phyloP scores from a whole-genome alignment of 140 eudicot genomes.

The Flaveria floridana region DNA sequence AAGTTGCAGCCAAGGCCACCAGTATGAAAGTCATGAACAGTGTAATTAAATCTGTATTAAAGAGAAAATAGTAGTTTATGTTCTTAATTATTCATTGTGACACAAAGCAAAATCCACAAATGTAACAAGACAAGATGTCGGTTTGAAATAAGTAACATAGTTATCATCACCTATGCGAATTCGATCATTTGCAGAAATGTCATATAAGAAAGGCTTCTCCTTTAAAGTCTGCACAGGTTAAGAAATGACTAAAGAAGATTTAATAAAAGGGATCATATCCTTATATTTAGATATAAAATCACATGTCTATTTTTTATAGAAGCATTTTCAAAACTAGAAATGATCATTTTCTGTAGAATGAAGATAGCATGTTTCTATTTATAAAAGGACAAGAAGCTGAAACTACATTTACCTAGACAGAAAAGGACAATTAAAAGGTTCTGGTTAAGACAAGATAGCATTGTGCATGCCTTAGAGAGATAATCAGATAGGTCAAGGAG shows the following conservation, averaged over 20 bases:
- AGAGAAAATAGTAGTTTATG: background rate
- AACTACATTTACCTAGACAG: background rate
- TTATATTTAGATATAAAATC: too few species aligned
- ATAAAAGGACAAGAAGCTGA: too few species aligned
- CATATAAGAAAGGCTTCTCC: too few species aligned
- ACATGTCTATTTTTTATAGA: background rate
- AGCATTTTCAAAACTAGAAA: background rate
- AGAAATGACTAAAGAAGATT: background rate
- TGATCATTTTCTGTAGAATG: background rate
- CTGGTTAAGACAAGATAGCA: too few species aligned
- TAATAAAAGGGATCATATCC: background rate
- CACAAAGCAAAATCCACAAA: background rate
- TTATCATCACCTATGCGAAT: slow-evolving; percentile 78
- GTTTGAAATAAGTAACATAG: slow-evolving; percentile 26
- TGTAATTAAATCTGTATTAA: slow-evolving; percentile 67
- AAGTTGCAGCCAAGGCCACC: slow-evolving; percentile 78
- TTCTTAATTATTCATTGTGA: background rate
- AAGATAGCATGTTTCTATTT: background rate
- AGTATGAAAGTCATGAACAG: slow-evolving; percentile 76
- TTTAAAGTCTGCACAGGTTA: too few species aligned
- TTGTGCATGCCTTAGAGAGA: too few species aligned
- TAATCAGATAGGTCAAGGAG: too few species aligned
- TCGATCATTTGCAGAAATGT: slow-evolving; percentile 28
- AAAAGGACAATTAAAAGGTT: too few species aligned
- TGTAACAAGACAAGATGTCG: background rate